Evolutionary conservation across 2,329 filamentous ascomycete species (phyloP).

Genomic region (Colletotrichum abscissum): DNA sequence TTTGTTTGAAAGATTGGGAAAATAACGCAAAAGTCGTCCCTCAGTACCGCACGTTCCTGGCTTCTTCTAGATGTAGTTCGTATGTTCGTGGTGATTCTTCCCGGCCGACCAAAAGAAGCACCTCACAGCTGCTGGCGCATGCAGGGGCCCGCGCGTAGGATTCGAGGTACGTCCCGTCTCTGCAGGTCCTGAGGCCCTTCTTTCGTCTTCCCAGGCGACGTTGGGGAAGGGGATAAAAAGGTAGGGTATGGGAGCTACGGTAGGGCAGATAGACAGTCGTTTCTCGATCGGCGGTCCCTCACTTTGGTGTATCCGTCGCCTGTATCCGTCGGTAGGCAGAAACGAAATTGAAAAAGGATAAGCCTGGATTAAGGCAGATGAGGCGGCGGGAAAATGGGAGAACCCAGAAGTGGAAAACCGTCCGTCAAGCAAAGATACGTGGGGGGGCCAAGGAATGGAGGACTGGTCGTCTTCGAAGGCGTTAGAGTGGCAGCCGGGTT

Average conservation of each 20-base stretch:
- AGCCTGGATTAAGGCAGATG: background rate
- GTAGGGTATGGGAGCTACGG: background rate
- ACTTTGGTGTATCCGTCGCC: background rate
- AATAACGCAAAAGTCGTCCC: background rate
- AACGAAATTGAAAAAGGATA: background rate
- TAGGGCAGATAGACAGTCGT: background rate
- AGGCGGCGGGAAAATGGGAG: conserved; percentile 6
- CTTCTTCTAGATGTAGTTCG: background rate
- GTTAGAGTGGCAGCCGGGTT: conserved; percentile 16
- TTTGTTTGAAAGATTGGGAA: background rate
- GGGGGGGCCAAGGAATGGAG: background rate
- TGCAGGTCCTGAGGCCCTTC: conserved; percentile 10
- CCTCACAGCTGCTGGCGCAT: background rate
- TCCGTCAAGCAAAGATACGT: background rate
- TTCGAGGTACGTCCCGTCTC: conserved; percentile 15
- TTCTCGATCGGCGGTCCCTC: background rate
- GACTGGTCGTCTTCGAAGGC: conserved; percentile 19
- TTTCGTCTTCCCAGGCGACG: background rate
- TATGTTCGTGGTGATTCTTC: background rate
- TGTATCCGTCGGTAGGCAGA: background rate
- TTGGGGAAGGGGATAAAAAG: background rate
- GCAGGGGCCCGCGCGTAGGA: conserved; percentile 7
- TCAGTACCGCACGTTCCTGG: background rate
- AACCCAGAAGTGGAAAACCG: background rate
- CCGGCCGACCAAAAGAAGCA: background rate